phyloP scores from a whole-genome alignment of 1,284 basidiomycete genomes.

The Cryptococcus sp. region DNA sequence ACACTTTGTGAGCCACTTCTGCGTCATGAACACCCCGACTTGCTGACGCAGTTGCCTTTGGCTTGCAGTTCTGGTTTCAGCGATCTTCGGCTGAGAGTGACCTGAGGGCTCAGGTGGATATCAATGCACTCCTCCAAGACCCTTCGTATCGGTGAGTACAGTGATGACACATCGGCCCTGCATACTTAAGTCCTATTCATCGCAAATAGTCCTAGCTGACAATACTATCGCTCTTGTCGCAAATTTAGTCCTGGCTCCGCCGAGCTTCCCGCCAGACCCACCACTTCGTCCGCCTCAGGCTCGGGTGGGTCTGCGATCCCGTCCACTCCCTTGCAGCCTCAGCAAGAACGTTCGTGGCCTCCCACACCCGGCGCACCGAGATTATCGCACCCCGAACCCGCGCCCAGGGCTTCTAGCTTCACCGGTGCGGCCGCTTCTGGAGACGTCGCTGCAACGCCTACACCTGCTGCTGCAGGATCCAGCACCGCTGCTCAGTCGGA shows the following conservation, averaged over 20 bases:
- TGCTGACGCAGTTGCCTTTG: background rate
- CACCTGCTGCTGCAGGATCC: no score
- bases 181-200: no score
- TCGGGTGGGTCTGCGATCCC: slow-evolving; percentile 1
- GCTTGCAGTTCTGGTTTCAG: slow-evolving; percentile 52
- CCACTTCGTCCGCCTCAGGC: slow-evolving; percentile 7
- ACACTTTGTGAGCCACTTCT: slow-evolving; percentile 42
- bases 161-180: no score
- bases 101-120: slow-evolving; percentile 40
- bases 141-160: slow-evolving; percentile 39
- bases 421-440: slow-evolving; percentile 3
- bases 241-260: slow-evolving; percentile 24
- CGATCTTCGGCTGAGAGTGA: slow-evolving; percentile 33
- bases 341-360: slow-evolving; percentile 24
- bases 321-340: slow-evolving; percentile 10
- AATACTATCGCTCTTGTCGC: slow-evolving; percentile 2
- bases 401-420: slow-evolving; percentile 14
- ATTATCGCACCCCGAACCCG: slow-evolving; percentile 29
- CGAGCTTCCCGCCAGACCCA: slow-evolving; percentile 19
- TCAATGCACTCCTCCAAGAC: slow-evolving; percentile 47
- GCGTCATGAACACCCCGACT: background rate
- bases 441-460: background rate
- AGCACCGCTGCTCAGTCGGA: slow-evolving; percentile 21
- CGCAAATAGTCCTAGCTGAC: background rate
- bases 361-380: slow-evolving; percentile 35